Conservation (phyloP, 2,329 filamentous ascomycete genomes). For the Neofusicoccum cordaticola region DNA sequence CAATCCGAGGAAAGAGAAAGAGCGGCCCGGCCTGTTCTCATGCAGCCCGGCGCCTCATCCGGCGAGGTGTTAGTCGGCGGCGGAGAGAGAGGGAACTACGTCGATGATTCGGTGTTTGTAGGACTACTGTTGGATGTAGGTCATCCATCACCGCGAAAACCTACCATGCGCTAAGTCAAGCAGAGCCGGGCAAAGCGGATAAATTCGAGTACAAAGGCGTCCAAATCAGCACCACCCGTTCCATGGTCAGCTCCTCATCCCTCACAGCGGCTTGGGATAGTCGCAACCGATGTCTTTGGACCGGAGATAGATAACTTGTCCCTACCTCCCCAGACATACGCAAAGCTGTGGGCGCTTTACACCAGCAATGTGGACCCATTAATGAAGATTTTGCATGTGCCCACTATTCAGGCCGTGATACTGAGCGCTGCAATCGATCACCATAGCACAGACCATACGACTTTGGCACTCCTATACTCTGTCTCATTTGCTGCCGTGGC, state of each 20-base stretch:
- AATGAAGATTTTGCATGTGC: background rate
- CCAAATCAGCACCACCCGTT: background rate
- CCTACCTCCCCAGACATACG: background rate
- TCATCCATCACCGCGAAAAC: background rate
- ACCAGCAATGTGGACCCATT: background rate
- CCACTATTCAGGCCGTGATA: background rate
- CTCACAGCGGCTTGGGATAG: background rate
- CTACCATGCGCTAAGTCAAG: background rate
- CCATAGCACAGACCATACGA: background rate
- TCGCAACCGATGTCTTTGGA: background rate
- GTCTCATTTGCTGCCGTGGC: background rate
- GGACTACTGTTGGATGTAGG: background rate
- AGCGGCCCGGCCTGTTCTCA: background rate
- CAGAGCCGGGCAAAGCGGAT: background rate
- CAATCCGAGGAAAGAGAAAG: background rate
- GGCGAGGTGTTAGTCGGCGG: background rate
- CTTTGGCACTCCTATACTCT: background rate
- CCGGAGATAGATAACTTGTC: background rate
- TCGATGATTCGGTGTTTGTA: conserved; percentile 6
- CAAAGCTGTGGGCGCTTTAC: background rate
- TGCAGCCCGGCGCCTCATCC: background rate
- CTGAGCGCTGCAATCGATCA: background rate
- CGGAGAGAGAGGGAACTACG: background rate
- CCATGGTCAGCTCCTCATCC: background rate
- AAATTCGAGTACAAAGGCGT: background rate